Base-by-base conservation (phyloP, 2,329 filamentous ascomycete genomes). In the Aspergillus persii region DNA sequence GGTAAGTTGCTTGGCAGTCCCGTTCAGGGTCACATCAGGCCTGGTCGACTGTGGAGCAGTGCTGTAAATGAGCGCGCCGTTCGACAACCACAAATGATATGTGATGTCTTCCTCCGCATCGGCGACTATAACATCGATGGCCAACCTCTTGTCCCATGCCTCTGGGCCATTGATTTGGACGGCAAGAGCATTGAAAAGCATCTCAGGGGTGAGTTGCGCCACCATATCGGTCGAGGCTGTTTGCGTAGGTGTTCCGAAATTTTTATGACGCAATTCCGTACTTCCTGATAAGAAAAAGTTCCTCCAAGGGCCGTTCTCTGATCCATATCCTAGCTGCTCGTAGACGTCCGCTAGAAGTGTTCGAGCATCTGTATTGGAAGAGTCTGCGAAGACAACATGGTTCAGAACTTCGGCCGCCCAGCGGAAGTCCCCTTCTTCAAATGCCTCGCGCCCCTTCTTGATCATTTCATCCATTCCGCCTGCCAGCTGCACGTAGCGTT, bases 221-320 rank as follows among this genome's bases (percentile, higher is more conserved):
- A 53, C 36, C 11, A 52, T n/a, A 26, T 61, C 60, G 0, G 46
- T 8, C 27, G 59, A 53, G 15, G 18, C 23, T 4, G 50, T 3
- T 31, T 54, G 46, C 2, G 57, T 59, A 1, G 48, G 56, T 2
- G 53, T 53, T 5, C 56, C 56, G 27, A 50, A 44, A 2, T 58
- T 58, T 4, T 36, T 46, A n/a, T 15, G 30, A 4, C 59, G 56
- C 54, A 76, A 67, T 50, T 72, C 71, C 27, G 58, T 54, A 6
- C 75, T 69, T 0, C 66, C 69, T 1, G 68, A 69, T 3, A 78
- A 63, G 53, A 73, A 79, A 53, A 77, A 76, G 56, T 79, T 78
- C 3, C 77, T 64, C 77, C 76, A 79, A 0, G 72, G 73, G 3
- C 67, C 77, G 60, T 79, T 79, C 63, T 79, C 76, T 0, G 74